Evolutionary conservation across 768 basidiomycete genomes (phyloP).

Genomic region (Daedaleopsis sinensis): DNA sequence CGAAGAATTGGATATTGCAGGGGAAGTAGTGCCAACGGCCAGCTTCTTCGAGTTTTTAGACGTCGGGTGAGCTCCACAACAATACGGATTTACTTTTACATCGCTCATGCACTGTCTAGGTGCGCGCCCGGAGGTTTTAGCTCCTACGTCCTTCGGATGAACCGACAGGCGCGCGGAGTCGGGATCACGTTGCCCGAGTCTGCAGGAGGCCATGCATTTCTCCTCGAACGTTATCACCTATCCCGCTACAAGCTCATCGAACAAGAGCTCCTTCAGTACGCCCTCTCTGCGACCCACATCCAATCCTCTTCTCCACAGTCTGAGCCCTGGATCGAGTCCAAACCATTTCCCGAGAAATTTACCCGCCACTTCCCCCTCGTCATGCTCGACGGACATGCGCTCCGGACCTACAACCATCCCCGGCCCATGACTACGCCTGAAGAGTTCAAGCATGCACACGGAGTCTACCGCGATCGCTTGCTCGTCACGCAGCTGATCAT

Average conservation of each 20-base stretch:
- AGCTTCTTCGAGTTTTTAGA: conserved; percentile 19
- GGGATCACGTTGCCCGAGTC: conserved; percentile 20
- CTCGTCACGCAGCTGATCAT: conserved; percentile 36
- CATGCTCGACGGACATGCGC: conserved; percentile 37
- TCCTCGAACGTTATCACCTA: conserved; percentile 6
- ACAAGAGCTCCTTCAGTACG: conserved; percentile 18
- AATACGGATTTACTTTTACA: neutral
- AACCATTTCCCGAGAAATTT: conserved; percentile 2
- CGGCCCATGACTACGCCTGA: neutral
- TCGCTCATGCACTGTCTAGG: conserved; percentile 1
- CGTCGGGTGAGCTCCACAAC: conserved; percentile 15
- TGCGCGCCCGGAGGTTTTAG: conserved; percentile 29
- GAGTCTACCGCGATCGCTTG: conserved; percentile 27
- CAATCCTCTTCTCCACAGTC: neutral
- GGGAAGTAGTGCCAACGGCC: conserved; percentile 9
- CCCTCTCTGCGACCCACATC: conserved; percentile 4
- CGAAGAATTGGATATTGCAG: conserved; percentile 22
- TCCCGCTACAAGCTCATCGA: conserved; percentile 11
- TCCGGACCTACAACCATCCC: conserved; percentile 24
- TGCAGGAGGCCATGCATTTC: conserved; percentile 14
- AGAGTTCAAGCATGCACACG: conserved; percentile 8
- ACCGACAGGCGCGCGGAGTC: conserved; percentile 12
- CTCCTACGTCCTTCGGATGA: conserved; percentile 21
- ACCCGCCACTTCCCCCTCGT: conserved; percentile 31
- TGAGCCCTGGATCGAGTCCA: too few species aligned